A percentile compares a stretch with the other conserved stretches of the same genome.
Evolutionary conservation across 106 monocot genomes (phyloP).

Genomic region (Dendrobium officinale): DNA sequence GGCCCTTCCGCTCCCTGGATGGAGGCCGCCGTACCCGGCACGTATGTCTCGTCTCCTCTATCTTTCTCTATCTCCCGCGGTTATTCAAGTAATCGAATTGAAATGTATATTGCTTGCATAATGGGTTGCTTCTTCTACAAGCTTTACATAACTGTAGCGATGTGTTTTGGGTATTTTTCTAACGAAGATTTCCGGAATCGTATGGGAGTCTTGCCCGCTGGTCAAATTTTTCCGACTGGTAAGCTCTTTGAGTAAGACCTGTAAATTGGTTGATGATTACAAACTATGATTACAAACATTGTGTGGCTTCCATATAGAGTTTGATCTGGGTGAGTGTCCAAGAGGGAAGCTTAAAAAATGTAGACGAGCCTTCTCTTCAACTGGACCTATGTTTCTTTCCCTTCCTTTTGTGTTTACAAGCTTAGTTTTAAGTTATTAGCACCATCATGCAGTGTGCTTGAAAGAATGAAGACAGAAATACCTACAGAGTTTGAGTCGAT

Average conservation of each 20-base stretch:
- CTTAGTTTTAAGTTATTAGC: too few species aligned
- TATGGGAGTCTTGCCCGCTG: background rate
- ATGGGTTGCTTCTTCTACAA: background rate
- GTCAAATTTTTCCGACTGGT: background rate
- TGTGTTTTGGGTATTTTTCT: background rate
- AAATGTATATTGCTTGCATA: background rate
- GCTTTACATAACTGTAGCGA: background rate
- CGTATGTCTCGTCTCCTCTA: conserved; percentile 34
- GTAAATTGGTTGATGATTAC: background rate
- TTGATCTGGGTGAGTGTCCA: background rate
- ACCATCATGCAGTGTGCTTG: too few species aligned
- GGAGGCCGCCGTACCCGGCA: conserved; percentile 84
- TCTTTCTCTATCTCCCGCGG: background rate
- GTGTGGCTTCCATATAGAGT: background rate
- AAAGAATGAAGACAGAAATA: too few species aligned
- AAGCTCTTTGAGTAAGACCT: background rate
- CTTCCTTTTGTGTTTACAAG: too few species aligned
- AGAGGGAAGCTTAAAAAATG: too few species aligned
- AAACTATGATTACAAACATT: background rate
- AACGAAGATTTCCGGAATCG: background rate
- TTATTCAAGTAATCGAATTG: background rate
- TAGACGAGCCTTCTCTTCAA: too few species aligned
- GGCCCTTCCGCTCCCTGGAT: conserved; percentile 67
- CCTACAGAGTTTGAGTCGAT: too few species aligned
- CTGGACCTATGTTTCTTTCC: too few species aligned